phyloP scores from a whole-genome alignment of 1,284 basidiomycete species.

The Rhodotorula sp. region DNA sequence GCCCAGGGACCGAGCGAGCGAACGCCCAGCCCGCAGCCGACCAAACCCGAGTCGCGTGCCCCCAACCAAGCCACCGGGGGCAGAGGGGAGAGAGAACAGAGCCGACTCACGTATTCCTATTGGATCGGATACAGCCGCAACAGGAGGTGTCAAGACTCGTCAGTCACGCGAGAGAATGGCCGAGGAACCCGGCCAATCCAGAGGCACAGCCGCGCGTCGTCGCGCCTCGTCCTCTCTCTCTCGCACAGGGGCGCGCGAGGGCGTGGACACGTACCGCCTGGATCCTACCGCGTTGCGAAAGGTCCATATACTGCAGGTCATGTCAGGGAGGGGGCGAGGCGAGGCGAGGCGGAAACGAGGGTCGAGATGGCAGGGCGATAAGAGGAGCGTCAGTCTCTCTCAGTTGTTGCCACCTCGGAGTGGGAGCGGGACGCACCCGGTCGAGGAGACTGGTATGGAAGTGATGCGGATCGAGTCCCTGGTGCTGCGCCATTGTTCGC shows the following conservation, averaged over 20 bases:
- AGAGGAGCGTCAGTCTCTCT: background rate
- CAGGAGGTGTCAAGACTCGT: background rate
- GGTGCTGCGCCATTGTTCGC: slow-evolving; percentile 9
- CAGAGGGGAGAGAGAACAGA: background rate
- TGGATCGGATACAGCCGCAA: background rate
- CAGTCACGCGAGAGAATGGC: background rate
- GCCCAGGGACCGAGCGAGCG: background rate
- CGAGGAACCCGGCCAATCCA: background rate
- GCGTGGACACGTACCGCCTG: slow-evolving; percentile 60
- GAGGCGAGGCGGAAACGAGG: background rate
- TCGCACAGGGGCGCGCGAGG: background rate
- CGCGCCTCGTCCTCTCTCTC: background rate
- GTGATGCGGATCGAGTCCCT: slow-evolving; percentile 22
- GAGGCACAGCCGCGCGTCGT: background rate
- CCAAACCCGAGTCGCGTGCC: background rate
- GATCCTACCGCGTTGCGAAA: slow-evolving; percentile 69
- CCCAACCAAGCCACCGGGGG: background rate
- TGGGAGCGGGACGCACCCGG: slow-evolving; percentile 12
- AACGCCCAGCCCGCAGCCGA: slow-evolving; percentile 2
- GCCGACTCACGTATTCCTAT: slow-evolving; percentile 33
- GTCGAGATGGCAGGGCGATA: background rate
- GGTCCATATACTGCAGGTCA: slow-evolving; percentile 38
- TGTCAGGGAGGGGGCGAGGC: background rate
- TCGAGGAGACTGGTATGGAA: slow-evolving; percentile 23
- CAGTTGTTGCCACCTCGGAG: background rate